A percentile compares a stretch with the other conserved stretches of the same genome.
These are phyloP conservation scores for Mycena galericulata DNA, from an alignment of 768 basidiomycete genomes.

Conservation along the genomic window DNA sequence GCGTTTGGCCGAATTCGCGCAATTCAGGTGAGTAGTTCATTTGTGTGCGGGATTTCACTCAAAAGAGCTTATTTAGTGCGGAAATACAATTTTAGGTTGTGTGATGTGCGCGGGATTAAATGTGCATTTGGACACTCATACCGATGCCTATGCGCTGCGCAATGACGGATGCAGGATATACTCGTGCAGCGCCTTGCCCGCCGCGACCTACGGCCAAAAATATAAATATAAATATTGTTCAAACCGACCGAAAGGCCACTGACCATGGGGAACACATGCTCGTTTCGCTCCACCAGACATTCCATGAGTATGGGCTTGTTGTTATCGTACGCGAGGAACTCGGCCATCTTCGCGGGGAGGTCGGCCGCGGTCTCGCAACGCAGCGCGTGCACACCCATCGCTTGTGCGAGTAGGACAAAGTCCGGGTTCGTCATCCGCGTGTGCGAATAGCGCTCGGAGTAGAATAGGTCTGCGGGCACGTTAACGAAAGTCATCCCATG, in stretches of 20 bases:
- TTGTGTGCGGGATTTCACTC: too few species aligned
- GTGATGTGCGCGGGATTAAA: too few species aligned
- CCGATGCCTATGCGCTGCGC: constrained; percentile 28
- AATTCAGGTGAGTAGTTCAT: too few species aligned
- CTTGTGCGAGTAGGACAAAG: constrained; percentile 88
- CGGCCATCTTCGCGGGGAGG: constrained; percentile 96
- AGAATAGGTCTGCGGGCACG: constrained; percentile 81
- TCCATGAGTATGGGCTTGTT: constrained; percentile 91
- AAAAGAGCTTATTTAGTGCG: too few species aligned
- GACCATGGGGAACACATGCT: constrained; percentile 95
- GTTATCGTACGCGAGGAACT: constrained; percentile 95
- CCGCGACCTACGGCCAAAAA: constrained; percentile 72
- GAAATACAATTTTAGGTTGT: too few species aligned
- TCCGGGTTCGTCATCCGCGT: constrained; percentile 96
- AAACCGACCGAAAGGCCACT: constrained; percentile 25
- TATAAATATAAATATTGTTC: too few species aligned
- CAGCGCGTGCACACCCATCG: constrained; percentile 95
- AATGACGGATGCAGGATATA: constrained; percentile 81
- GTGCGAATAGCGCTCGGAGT: constrained; percentile 96
- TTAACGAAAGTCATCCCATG: not conserved
- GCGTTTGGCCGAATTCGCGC: too few species aligned
- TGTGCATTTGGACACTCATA: not conserved
- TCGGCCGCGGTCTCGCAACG: constrained; percentile 78
- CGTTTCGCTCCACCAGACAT: constrained; percentile 84
- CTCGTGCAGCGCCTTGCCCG: constrained; percentile 95